A percentile compares a stretch with the other conserved stretches of the same genome.
Conservation (phyloP, 768 basidiomycete species). For the Tephrocybe rancida region DNA sequence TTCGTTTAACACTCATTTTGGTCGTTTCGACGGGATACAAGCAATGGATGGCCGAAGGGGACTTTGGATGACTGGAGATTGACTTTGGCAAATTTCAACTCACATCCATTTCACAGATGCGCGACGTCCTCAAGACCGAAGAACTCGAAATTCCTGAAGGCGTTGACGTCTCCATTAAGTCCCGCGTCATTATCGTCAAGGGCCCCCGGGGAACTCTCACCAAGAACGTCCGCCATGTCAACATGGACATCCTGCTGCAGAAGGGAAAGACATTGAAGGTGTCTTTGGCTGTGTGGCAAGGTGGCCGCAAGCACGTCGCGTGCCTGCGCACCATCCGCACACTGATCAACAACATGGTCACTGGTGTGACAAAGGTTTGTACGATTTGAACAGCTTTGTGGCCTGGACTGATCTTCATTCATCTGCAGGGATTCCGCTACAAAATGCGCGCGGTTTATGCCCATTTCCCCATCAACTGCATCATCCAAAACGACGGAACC, state of each 20-base stretch:
- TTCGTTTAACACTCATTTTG: slow-evolving; percentile 25
- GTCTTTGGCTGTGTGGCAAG: slow-evolving; percentile 96
- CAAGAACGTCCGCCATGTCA: slow-evolving; percentile 90
- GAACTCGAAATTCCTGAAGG: slow-evolving; percentile 87
- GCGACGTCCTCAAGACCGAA: slow-evolving; percentile 92
- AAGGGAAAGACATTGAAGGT: slow-evolving; percentile 82
- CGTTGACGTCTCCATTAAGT: slow-evolving; percentile 86
- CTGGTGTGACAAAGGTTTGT: slow-evolving; percentile 89
- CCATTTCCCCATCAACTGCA: slow-evolving; percentile 99
- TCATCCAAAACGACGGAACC: slow-evolving; percentile 76
- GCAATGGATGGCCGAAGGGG: slow-evolving; percentile 19
- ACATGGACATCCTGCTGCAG: slow-evolving; percentile 90
- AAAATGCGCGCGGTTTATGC: slow-evolving; percentile 99
- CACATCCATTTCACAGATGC: slow-evolving; percentile 61
- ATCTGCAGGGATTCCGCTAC: slow-evolving; percentile 92
- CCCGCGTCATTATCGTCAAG: slow-evolving; percentile 87
- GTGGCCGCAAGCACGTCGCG: slow-evolving; percentile 96
- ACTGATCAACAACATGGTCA: slow-evolving; percentile 96
- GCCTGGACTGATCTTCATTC: neutral
- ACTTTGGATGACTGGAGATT: slow-evolving; percentile 35
- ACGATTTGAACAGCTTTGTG: neutral
- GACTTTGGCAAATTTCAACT: slow-evolving; percentile 40
- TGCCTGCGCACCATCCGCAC: slow-evolving; percentile 96
- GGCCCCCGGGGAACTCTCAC: slow-evolving; percentile 92
- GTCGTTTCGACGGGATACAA: slow-evolving; percentile 15